phyloP scores from a whole-genome alignment of 23 red algal species.

The Chondrus crispus region DNA sequence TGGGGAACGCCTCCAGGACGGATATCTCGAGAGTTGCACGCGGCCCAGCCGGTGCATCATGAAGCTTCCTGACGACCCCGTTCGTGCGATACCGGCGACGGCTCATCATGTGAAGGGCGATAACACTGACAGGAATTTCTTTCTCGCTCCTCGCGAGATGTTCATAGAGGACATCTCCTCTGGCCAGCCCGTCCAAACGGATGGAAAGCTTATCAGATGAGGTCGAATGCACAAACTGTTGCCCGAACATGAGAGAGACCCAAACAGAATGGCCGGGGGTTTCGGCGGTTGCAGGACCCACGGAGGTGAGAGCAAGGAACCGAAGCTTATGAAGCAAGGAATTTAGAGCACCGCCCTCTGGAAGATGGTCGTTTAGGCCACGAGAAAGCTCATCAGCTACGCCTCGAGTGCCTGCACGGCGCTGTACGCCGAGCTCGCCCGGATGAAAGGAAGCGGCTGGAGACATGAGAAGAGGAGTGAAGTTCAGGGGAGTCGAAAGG shows the following conservation, averaged over 20 bases:
- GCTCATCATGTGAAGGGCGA: slow-evolving; percentile 48
- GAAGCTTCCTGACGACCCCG: not conserved
- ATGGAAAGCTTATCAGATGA: not conserved
- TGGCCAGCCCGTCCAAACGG: not conserved
- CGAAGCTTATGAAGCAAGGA: slow-evolving; percentile 23
- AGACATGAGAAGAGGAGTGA: too few relatives aligned
- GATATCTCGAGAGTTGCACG: slow-evolving; percentile 10
- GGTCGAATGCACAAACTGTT: not conserved
- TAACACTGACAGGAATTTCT: slow-evolving; percentile 25
- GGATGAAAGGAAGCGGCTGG: slow-evolving; percentile 36
- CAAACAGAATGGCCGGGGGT: not conserved
- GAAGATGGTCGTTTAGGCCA: not conserved
- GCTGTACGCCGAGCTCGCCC: slow-evolving; percentile 64
- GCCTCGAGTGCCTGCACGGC: slow-evolving; percentile 55
- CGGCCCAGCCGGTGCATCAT: not conserved
- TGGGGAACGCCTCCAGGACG: slow-evolving; percentile 66
- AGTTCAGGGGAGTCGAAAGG: too few relatives aligned
- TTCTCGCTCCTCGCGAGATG: not conserved
- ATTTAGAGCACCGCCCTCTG: not conserved
- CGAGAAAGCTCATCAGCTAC: slow-evolving; percentile 41
- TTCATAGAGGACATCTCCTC: slow-evolving; percentile 7
- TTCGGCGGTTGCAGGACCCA: not conserved
- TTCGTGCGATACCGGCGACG: slow-evolving; percentile 67
- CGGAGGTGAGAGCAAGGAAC: slow-evolving; percentile 26
- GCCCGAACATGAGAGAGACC: slow-evolving; percentile 28